Base-by-base conservation (phyloP, 179 eudicot genomes). In the Patellifolia procumbens region DNA sequence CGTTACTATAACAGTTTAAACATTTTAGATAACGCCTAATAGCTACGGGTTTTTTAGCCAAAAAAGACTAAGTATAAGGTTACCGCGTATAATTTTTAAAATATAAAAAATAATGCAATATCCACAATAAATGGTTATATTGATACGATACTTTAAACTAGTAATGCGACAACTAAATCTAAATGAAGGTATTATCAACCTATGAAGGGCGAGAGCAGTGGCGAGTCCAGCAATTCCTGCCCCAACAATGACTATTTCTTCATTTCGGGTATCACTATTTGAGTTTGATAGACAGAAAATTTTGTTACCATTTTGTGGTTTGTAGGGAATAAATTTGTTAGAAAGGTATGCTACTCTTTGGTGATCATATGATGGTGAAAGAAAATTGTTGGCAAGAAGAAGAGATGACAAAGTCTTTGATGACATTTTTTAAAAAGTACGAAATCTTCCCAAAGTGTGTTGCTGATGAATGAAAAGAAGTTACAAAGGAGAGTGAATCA, bases 201-300 rank as follows among this genome's bases (percentile, higher is more conserved):
- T 91, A 78, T 89, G 93, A 37, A 94, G 97, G 53, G 94, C 87
- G 65, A 94, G 90, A 28, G 98, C 96, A 3, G 97, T 91, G 78
- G 98, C 92, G 17, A 94, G 93, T 24, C 98, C 97, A 24, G 98
- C 91, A 43, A 94, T 89, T 37, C 98, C 97, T 35, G 92, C 98
- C 10, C 98, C 98, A 9, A 92, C 88, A 16, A 94, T 87, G 65
- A 94, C 94, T 9, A 94, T 74, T 5, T 92, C 90, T 87, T 91
- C 91, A 37, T 86, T 83, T 31, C 76, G 81, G n/a, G 60, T 78
- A 7, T 67, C 74, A 61, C 37, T 20, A 51, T 24, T 53, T 37
- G 74, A 22, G 6, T 46, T 76, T 4, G 86, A 71, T 42, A 62
- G 63, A 45, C 81, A 63, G 7, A 35, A 60, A 28, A 81, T 35